Evolutionary conservation across 257 asterid species (phyloP).

Genomic region (Solanum paucissectum): DNA sequence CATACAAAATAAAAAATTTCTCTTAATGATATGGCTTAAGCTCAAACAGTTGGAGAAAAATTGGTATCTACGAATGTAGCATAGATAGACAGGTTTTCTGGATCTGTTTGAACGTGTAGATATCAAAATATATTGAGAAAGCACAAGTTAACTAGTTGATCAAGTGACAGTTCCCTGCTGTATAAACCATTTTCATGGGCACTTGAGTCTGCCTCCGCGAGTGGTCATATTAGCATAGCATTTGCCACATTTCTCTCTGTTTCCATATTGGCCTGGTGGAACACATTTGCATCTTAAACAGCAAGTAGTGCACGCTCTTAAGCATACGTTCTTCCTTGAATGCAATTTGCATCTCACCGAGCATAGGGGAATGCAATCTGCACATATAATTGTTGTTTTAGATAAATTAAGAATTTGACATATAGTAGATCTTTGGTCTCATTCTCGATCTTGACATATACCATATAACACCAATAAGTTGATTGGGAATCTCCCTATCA

Average conservation of each 20-base stretch:
- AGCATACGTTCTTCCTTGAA: constrained; percentile 44
- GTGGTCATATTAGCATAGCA: constrained; percentile 66
- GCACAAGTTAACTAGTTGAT: background rate
- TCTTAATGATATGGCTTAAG: background rate
- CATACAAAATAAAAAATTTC: background rate
- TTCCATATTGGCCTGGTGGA: constrained; percentile 78
- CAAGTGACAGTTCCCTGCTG: background rate
- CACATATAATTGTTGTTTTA: background rate
- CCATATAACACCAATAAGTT: too few relatives aligned
- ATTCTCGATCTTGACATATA: background rate
- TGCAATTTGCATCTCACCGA: constrained; percentile 47
- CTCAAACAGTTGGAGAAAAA: background rate
- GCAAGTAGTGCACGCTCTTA: constrained; percentile 66
- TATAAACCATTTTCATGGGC: constrained; percentile 33
- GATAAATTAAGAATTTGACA: background rate
- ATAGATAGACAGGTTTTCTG: background rate
- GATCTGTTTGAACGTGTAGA: background rate
- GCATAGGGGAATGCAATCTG: constrained; percentile 60
- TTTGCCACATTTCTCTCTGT: constrained; percentile 54
- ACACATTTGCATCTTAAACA: constrained; percentile 78
- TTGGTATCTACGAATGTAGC: background rate
- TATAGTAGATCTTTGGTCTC: background rate
- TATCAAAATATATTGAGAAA: background rate
- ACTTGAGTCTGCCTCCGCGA: constrained; percentile 48
- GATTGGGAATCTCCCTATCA: too few relatives aligned